Evolutionary conservation across 2,329 filamentous ascomycete species (phyloP).

Genomic region (Ophiocordyceps camponoti-floridani): DNA sequence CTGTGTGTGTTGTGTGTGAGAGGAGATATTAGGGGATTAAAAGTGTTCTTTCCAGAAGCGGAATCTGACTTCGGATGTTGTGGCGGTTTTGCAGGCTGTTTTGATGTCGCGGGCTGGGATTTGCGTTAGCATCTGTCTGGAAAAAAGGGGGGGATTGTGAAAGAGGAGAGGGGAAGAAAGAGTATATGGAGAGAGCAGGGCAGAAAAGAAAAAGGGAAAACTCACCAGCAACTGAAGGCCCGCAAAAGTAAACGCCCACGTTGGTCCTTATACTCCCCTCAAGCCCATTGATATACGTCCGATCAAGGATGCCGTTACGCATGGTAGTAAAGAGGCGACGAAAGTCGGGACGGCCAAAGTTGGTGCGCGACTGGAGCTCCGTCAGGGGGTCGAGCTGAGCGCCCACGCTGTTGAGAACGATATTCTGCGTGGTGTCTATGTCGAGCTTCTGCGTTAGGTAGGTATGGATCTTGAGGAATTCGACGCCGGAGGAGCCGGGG

Average conservation of each 20-base stretch:
- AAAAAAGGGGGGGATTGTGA: not conserved
- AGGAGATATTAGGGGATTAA: conserved; percentile 14
- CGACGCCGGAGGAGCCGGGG: conserved; percentile 47
- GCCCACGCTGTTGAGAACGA: conserved; percentile 89
- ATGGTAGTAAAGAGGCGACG: conserved; percentile 61
- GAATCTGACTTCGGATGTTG: conserved; percentile 67
- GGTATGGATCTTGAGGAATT: conserved; percentile 95
- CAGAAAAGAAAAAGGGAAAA: not conserved
- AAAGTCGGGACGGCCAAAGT: conserved; percentile 92
- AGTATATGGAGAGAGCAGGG: not conserved
- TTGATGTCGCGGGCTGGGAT: conserved; percentile 58
- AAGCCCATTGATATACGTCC: conserved; percentile 69
- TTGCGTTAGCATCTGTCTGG: conserved; percentile 12
- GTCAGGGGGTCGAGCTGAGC: conserved; percentile 78
- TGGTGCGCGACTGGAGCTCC: conserved; percentile 74
- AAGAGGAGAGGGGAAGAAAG: not conserved
- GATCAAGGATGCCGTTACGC: conserved; percentile 72
- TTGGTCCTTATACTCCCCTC: conserved; percentile 63
- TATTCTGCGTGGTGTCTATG: conserved; percentile 84
- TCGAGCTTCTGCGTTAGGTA: conserved; percentile 92
- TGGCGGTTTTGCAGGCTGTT: conserved; percentile 57
- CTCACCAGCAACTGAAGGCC: conserved; percentile 54
- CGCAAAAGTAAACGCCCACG: conserved; percentile 96
- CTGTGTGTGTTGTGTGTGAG: not conserved
- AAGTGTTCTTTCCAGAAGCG: conserved; percentile 99